phyloP scores from a whole-genome alignment of 192 early-diverging fungal genomes.

The Backusella macrospora region DNA sequence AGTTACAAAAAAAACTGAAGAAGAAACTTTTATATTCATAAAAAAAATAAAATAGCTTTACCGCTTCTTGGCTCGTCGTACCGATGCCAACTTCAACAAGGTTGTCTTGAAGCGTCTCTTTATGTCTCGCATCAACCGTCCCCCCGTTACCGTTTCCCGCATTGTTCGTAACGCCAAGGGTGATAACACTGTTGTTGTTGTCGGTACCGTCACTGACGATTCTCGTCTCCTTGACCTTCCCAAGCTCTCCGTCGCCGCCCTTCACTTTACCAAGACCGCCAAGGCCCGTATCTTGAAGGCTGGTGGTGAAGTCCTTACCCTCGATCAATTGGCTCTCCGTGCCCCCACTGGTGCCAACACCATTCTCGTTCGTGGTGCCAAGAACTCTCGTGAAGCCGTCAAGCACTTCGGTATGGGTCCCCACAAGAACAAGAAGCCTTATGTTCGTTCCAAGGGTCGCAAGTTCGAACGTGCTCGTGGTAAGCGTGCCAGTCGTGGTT shows the following conservation, averaged over 20 bases:
- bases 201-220: constrained; percentile 98
- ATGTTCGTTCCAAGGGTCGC: constrained; percentile 98
- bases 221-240: constrained; percentile 87
- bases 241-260: constrained; percentile 95
- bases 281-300: constrained; percentile 98
- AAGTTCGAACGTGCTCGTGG: constrained; percentile 99
- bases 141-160: constrained; percentile 92
- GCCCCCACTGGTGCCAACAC: constrained; percentile 96
- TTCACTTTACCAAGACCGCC: constrained; percentile 94
- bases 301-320: constrained; percentile 97
- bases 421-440: constrained; percentile 66
- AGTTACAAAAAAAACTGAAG: not conserved
- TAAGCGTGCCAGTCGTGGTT: constrained; percentile 98
- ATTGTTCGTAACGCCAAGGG: constrained; percentile 74
- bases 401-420: constrained; percentile 95
- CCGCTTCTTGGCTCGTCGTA: constrained; percentile 99
- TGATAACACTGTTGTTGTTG: constrained; percentile 92
- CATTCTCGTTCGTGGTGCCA: constrained; percentile 93
- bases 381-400: constrained; percentile 94
- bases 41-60: constrained; percentile 72
- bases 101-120: constrained; percentile 97
- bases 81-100: constrained; percentile 98
- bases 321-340: constrained; percentile 99
- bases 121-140: constrained; percentile 98
- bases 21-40: not conserved